phyloP scores from a whole-genome alignment of 345 rosid genomes.

The Populus alba region DNA sequence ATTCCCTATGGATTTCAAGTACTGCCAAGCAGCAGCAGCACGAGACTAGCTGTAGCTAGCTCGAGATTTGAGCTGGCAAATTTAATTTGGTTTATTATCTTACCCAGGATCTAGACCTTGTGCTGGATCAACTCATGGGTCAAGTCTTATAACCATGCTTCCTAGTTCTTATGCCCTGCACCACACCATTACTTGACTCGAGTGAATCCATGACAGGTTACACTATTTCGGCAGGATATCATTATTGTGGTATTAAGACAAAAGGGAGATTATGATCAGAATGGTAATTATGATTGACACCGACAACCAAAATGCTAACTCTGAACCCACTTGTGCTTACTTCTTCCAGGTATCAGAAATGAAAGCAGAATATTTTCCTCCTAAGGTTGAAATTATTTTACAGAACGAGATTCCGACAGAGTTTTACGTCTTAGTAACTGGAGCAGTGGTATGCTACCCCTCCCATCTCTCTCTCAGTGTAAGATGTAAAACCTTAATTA shows the following conservation, averaged over 20 bases:
- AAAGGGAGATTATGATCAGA: not conserved
- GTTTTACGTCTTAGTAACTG: conserved; percentile 80
- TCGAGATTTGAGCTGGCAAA: too few species aligned
- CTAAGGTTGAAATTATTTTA: conserved; percentile 77
- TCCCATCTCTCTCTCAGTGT: conserved; percentile 1
- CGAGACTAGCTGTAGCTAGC: not conserved
- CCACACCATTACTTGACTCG: not conserved
- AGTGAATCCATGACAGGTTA: conserved; percentile 48
- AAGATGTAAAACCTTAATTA: conserved; percentile 16
- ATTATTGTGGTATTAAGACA: not conserved
- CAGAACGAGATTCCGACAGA: conserved; percentile 92
- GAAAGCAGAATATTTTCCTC: conserved; percentile 93
- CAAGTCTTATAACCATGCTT: too few species aligned
- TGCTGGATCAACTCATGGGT: too few species aligned
- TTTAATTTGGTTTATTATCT: too few species aligned
- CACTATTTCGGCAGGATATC: conserved; percentile 44
- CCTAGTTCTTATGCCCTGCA: too few species aligned
- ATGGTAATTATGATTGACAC: not conserved
- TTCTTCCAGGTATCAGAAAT: conserved; percentile 64
- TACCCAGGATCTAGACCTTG: too few species aligned
- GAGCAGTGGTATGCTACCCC: conserved; percentile 67
- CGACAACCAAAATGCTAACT: not conserved
- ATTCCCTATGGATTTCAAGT: too few species aligned
- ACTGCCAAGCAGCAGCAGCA: not conserved
- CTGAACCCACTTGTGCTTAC: not conserved